Conservation (phyloP, 495 filamentous ascomycete species). For the Lophium mytilinum region DNA sequence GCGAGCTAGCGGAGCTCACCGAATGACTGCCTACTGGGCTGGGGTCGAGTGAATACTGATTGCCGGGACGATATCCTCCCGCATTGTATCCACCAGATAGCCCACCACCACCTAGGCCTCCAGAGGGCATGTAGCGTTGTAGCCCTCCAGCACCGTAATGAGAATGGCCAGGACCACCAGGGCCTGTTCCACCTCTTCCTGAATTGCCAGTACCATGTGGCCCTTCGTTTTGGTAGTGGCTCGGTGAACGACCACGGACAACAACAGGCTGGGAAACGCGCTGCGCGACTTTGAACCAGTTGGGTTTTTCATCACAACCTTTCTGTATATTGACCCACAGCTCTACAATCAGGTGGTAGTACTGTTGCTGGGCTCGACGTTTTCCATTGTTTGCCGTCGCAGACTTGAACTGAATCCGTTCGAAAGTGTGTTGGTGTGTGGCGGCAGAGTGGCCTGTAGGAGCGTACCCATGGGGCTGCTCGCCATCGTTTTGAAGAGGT, state of each 20-base stretch:
- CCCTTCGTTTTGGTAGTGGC: conserved; percentile 79
- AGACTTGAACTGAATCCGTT: conserved; percentile 93
- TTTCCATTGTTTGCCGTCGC: conserved; percentile 97
- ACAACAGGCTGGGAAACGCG: conserved; percentile 81
- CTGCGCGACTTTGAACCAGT: conserved; percentile 71
- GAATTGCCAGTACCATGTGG: conserved; percentile 57
- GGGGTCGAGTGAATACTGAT: conserved; percentile 25
- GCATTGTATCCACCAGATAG: conserved; percentile 6
- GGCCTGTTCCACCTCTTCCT: conserved; percentile 50
- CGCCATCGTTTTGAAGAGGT: conserved; percentile 17
- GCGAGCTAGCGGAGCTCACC: conserved; percentile 30
- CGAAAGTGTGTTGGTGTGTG: conserved; percentile 53
- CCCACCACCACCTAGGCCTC: conserved; percentile 4
- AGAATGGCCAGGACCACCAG: conserved; percentile 38
- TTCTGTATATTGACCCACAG: conserved; percentile 66
- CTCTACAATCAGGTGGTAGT: conserved; percentile 87
- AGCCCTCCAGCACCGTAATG: conserved; percentile 8
- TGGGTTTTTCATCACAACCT: conserved; percentile 34
- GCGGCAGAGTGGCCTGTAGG: conserved; percentile 14
- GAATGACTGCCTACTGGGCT: conserved; percentile 27
- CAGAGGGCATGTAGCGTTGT: not conserved
- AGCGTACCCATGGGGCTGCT: conserved; percentile 4
- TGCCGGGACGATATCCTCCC: conserved; percentile 20
- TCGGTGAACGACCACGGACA: conserved; percentile 84
- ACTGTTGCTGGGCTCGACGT: conserved; percentile 82